Percentiles rank a stretch among this genome's conserved stretches.
phyloP scores from a whole-genome alignment of 352 stramenopile species.

The Globisporangium nodosum region DNA sequence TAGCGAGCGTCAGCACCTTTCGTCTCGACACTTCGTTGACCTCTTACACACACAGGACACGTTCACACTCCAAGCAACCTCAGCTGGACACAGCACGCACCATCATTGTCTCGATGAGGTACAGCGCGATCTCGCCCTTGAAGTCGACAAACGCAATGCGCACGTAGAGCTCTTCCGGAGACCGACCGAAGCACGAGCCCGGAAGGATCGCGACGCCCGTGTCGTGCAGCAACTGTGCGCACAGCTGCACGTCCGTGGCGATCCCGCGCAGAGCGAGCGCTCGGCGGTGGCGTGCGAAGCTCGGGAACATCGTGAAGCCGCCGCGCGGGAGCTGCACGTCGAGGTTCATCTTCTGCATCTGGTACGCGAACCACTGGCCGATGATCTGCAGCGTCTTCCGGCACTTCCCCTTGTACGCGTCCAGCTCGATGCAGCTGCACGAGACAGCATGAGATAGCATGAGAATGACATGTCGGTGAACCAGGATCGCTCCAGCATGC shows the following conservation, averaged over 20 bases:
- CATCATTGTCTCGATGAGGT: conserved; percentile 86
- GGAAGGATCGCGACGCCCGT: conserved; percentile 83
- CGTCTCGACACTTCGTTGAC: background rate
- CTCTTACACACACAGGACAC: background rate
- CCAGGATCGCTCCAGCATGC: background rate
- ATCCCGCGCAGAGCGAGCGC: conserved; percentile 56
- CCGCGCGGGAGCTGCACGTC: conserved; percentile 70
- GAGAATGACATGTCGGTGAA: background rate
- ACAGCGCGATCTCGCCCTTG: conserved; percentile 83
- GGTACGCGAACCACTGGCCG: conserved; percentile 72
- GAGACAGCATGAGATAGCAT: background rate
- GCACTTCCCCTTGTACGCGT: conserved; percentile 77
- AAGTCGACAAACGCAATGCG: conserved; percentile 86
- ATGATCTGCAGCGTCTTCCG: conserved; percentile 81
- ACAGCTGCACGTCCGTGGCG: conserved; percentile 67
- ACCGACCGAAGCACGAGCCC: conserved; percentile 78
- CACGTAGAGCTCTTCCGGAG: conserved; percentile 67
- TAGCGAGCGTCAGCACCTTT: background rate
- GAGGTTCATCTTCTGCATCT: conserved; percentile 82
- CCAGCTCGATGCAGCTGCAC: conserved; percentile 68
- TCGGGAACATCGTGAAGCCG: conserved; percentile 83
- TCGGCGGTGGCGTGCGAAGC: conserved; percentile 69
- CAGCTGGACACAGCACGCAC: conserved; percentile 6
- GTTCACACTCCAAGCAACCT: background rate
- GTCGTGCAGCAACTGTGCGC: conserved; percentile 70